Evolutionary conservation across 2,329 filamentous ascomycete species (phyloP).

Genomic region (Talaromyces piceae): DNA sequence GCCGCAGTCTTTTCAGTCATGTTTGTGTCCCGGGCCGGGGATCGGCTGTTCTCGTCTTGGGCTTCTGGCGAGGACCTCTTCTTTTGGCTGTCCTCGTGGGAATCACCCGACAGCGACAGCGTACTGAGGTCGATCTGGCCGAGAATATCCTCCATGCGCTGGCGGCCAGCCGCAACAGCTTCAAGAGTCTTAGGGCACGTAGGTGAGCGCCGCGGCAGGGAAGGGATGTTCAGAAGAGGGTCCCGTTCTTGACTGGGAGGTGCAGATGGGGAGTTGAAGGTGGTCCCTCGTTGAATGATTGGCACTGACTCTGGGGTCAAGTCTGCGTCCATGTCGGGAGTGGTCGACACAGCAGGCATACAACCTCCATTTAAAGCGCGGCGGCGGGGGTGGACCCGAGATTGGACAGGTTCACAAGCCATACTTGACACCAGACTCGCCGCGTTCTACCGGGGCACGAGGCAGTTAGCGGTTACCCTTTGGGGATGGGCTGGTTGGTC

Average conservation of each 20-base stretch:
- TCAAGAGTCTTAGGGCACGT: constrained; percentile 51
- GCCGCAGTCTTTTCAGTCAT: constrained; percentile 36
- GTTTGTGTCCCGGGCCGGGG: constrained; percentile 38
- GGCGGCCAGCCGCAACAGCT: constrained; percentile 61
- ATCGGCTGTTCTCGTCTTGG: constrained; percentile 12
- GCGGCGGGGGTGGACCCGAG: constrained; percentile 27
- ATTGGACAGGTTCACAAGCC: constrained; percentile 20
- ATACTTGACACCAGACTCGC: constrained; percentile 13
- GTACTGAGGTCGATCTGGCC: constrained; percentile 59
- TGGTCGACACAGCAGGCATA: constrained; percentile 22
- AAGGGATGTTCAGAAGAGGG: constrained; percentile 37
- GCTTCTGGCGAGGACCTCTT: background rate
- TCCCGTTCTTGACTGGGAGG: constrained; percentile 35
- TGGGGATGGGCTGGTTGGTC: background rate
- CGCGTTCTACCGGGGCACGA: constrained; percentile 3
- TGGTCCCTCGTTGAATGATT: constrained; percentile 61
- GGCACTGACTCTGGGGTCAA: constrained; percentile 15
- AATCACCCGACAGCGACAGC: constrained; percentile 31
- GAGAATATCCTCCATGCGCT: constrained; percentile 60
- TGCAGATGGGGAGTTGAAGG: constrained; percentile 45
- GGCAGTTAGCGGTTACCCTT: background rate
- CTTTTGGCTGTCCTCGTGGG: background rate
- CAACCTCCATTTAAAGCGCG: constrained; percentile 25
- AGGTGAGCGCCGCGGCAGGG: constrained; percentile 57
- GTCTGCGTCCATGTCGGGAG: constrained; percentile 14